phyloP scores from a whole-genome alignment of 148 eudicot genomes.

The Rhododendron ovatum region DNA sequence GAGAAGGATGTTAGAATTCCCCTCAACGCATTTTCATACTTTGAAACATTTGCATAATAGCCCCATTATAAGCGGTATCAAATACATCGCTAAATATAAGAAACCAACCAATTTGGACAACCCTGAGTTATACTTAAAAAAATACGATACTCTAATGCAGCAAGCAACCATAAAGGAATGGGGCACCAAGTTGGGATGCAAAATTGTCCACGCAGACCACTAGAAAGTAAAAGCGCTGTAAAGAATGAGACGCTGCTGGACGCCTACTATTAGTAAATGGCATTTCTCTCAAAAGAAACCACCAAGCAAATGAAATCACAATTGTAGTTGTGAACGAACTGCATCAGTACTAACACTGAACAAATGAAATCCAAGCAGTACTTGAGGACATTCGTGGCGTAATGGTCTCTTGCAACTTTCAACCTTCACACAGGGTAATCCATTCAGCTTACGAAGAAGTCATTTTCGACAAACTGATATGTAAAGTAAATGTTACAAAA shows the following conservation, averaged over 20 bases:
- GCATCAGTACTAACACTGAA: neutral
- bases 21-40: no score
- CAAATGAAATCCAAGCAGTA: neutral
- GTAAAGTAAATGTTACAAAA: neutral
- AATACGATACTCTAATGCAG: no score
- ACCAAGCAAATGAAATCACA: neutral
- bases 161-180: neutral
- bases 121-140: no score
- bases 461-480: neutral
- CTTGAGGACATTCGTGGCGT: neutral
- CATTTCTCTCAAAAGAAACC: no score
- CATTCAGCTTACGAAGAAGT: neutral
- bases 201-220: neutral
- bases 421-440: neutral
- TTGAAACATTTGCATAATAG: no score
- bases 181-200: neutral
- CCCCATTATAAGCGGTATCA: no score
- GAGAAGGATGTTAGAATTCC: no score
- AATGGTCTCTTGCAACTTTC: neutral
- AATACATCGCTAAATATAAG: no score
- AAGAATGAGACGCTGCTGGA: no score
- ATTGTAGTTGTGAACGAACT: neutral
- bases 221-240: no score
- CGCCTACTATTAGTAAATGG: no score
- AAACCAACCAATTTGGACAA: no score